Percentiles rank a stretch among this genome's conserved stretches.
Evolutionary conservation across 192 early-diverging fungal genomes (phyloP).

Genomic region (Entomortierella lignicola): DNA sequence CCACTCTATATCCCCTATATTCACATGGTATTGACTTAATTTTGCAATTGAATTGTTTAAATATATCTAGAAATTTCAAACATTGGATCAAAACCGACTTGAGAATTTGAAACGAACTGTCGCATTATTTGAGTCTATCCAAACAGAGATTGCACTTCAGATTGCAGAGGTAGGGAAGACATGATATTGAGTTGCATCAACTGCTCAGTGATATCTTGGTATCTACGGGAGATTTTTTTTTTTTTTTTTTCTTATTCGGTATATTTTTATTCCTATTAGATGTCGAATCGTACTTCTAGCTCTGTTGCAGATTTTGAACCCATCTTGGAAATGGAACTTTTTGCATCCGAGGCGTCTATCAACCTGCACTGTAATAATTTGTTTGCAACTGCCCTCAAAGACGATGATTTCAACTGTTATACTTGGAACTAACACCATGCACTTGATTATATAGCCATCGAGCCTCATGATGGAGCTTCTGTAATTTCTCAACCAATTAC

Average conservation of each 20-base stretch:
- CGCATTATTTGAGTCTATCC: constrained; percentile 46
- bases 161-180: constrained; percentile 36
- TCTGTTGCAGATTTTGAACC: constrained; percentile 39
- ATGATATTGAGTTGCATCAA: background rate
- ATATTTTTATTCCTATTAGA: constrained; percentile 5
- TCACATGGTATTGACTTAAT: too few relatives aligned
- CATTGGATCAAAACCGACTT: constrained; percentile 45
- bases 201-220: too few relatives aligned
- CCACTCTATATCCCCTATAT: background rate
- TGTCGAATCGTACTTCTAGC: constrained; percentile 27
- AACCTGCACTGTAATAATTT: constrained; percentile 30
- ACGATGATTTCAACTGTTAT: background rate
- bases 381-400: background rate
- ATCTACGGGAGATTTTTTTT: too few relatives aligned
- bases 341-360: constrained; percentile 25
- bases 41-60: too few relatives aligned
- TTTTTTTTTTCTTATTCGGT: too few relatives aligned
- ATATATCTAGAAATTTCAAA: constrained; percentile 48
- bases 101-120: constrained; percentile 51
- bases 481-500: background rate
- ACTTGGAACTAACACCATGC: background rate
- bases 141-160: constrained; percentile 45
- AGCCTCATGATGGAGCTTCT: constrained; percentile 20
- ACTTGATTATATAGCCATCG: constrained; percentile 16
- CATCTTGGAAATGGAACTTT: constrained; percentile 37